These are phyloP conservation scores for Xylariaceae sp. DNA, from an alignment of 2,329 filamentous ascomycete species.

Conservation along the genomic window DNA sequence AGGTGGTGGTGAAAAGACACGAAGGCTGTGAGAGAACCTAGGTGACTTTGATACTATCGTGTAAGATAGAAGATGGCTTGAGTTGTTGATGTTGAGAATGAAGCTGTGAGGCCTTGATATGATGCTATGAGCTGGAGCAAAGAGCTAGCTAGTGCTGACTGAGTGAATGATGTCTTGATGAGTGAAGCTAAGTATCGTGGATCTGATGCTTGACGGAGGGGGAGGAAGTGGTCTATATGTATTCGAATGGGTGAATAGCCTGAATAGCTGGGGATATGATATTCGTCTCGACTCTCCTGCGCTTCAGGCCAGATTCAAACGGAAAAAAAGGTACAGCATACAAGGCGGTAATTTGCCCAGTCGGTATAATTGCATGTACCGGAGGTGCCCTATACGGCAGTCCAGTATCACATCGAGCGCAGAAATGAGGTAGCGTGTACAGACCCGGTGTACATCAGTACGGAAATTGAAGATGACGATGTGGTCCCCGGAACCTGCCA, in stretches of 20 bases:
- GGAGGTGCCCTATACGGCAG: conserved; percentile 25
- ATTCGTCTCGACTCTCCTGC: conserved; percentile 19
- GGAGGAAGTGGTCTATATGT: conserved; percentile 31
- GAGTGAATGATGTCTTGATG: conserved; percentile 1
- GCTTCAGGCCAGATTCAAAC: conserved; percentile 16
- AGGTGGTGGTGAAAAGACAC: too few relatives aligned
- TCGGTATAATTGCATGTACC: conserved; percentile 14
- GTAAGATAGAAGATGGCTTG: too few relatives aligned
- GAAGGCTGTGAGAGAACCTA: too few relatives aligned
- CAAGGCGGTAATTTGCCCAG: conserved; percentile 20
- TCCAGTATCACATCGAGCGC: neutral
- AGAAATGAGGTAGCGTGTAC: neutral
- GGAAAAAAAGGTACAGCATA: conserved; percentile 23
- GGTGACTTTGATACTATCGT: too few relatives aligned
- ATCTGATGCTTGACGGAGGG: conserved; percentile 25
- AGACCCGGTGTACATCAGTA: too few relatives aligned
- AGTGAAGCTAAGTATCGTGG: conserved; percentile 7
- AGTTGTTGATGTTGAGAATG: too few relatives aligned
- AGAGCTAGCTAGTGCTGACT: neutral
- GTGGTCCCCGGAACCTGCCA: too few relatives aligned
- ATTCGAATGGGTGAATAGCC: neutral
- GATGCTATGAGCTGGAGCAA: neutral
- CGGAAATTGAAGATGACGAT: too few relatives aligned
- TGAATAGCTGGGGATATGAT: conserved; percentile 21
- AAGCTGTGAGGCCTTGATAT: neutral